Evolutionary conservation across 345 rosid species (phyloP), one percentile per base, ranked within the genome.

Genomic region (Euphorbia pulcherrima): DNA sequence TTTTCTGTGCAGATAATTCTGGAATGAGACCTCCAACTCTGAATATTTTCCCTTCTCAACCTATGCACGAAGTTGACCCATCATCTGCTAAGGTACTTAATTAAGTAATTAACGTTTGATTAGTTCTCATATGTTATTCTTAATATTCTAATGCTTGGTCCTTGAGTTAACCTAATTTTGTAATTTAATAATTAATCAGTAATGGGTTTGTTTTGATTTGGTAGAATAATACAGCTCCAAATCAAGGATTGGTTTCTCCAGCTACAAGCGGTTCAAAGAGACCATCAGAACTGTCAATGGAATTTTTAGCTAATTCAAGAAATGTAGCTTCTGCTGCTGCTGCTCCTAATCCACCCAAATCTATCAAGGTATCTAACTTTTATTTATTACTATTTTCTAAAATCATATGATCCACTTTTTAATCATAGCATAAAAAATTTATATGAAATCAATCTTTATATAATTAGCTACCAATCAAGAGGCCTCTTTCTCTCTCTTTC

Each of bases 41-140:
- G 53, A 92, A 90, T 85, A 95, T 95, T 73, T 95, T 95, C 77
- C 99, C 99, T 33, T 92, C 99, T 54, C 96, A 88, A 67, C 99
- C 99, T 57, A 92, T 92, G 97, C 97, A 90, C 73, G 85, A 74
- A 60, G 91, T 80, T 61, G 92, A 84, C 52, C 92, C 90, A 35
- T 65, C 78, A 67, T 78, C 89, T 35, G 54, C 80, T 30, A 79
- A 78, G 84, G 83, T 79, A 74, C 2, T 29, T 30, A 53, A 29
- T 41, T 28, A 61, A 66, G 60, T 72, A 68, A 27, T 71, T 71
- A 54, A 48, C 58, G 3, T 54, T 20, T 54, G 37, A 33, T 33
- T 7, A 33, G 7, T 27, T 12, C 50, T 44, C 21, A 50, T n/a
- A n/a, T n/a, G n/a, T 58, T 14, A 26, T 21, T 39, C 53, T 26